Evolutionary conservation across 805 yeast species (phyloP), one percentile per base, ranked within the genome.

Genomic region (Ogataea philodendri): DNA sequence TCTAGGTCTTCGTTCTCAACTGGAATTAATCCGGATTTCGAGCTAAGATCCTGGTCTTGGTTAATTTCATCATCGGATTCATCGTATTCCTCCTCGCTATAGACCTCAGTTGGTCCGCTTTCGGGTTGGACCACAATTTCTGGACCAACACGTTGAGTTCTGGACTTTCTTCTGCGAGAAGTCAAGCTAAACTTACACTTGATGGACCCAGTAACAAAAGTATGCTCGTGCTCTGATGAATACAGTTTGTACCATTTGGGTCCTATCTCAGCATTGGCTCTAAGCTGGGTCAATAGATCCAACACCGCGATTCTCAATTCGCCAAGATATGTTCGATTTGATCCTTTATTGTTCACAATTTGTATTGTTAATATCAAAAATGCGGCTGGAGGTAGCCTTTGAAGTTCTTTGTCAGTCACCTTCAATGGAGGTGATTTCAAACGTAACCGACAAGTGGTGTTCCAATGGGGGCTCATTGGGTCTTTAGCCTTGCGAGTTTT

Each of bases 191-290:
- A 57, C 13, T 45, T 44, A 27, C 55, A 44, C 25, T 32, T 44
- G 3, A 58, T 36, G 7, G 52, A 44, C 1, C 61, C 61, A 2
- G 54, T 46, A 15, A 54, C 58, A 44, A 48, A 58, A 17, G 57
- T 37, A 35, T 49, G 51, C 31, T 52, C 52, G 5, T 39, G 14
- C 21, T 34, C 32, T 4, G 55, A 48, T 1, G 63, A 58, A 30
- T 51, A 47, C 11, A 58, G 29, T 7, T 37, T 37, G 30, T 35
- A 47, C 52, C 54, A 49, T 31, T 33, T 44, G 8, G 44, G 48
- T 9, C 45, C 51, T 7, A 44, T 37, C 10, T 44, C 54, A 9
- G 40, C 26, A 8, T 35, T 33, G 2, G 6, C 17, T 13, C 15
- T 25, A 32, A 50, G 15, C 16, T 45, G 37, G n/a, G 41, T 27